These are phyloP conservation scores for Gossypium lobatum DNA, from an alignment of 441 rosid genomes.

Conservation along the genomic window DNA sequence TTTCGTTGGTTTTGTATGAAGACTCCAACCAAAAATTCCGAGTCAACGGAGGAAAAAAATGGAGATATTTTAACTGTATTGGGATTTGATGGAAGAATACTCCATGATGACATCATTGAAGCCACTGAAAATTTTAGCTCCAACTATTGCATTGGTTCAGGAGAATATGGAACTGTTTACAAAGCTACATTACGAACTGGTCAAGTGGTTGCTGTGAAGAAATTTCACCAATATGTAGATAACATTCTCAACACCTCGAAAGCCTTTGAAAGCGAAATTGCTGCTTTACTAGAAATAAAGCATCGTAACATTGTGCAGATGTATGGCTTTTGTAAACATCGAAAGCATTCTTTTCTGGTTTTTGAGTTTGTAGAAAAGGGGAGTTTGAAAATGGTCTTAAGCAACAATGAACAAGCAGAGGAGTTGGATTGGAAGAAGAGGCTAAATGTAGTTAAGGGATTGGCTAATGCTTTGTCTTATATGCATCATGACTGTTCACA, in stretches of 20 bases:
- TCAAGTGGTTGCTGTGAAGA: constrained; percentile 20
- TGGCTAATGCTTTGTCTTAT: neutral
- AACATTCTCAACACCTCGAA: neutral
- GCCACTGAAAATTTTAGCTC: constrained; percentile 15
- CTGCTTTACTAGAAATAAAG: neutral
- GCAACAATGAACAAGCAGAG: neutral
- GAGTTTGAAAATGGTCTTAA: neutral
- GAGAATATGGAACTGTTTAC: constrained; percentile 18
- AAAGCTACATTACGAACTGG: constrained; percentile 7
- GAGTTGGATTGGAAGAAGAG: constrained; percentile 3
- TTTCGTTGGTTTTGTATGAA: constrained; percentile 16
- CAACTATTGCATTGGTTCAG: constrained; percentile 10
- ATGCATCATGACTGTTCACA: neutral
- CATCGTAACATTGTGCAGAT: constrained; percentile 1
- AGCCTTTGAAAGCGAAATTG: constrained; percentile 5
- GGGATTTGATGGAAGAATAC: neutral
- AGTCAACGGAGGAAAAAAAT: constrained; percentile 7
- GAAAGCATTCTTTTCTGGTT: neutral
- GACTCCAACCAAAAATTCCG: neutral
- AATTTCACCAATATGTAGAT: neutral
- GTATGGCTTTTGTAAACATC: neutral
- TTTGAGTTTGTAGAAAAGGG: neutral
- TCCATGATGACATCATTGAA: neutral
- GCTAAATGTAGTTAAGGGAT: neutral
- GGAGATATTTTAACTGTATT: neutral